phyloP scores from a whole-genome alignment of 2,329 filamentous ascomycete species.

The Botrytis sinoallii region DNA sequence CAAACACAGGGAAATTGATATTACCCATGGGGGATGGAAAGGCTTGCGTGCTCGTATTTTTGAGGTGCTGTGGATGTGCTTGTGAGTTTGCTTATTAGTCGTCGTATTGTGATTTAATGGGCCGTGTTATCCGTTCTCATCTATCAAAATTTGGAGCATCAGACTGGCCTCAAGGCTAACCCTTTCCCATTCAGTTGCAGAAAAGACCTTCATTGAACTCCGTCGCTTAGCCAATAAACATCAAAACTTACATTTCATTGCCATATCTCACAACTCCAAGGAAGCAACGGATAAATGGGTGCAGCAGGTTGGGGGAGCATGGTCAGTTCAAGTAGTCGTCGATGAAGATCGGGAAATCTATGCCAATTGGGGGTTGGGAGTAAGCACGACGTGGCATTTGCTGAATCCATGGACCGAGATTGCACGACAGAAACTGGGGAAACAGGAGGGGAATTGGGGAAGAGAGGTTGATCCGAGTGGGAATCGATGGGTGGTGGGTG shows the following conservation, averaged over 20 bases:
- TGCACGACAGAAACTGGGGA: conserved; percentile 55
- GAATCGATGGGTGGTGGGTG: conserved; percentile 65
- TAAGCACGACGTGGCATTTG: conserved; percentile 60
- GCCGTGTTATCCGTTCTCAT: background rate
- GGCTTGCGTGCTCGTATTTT: conserved; percentile 62
- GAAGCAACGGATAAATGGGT: conserved; percentile 50
- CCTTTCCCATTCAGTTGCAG: conserved; percentile 51
- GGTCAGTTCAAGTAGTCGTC: conserved; percentile 55
- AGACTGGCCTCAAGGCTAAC: background rate
- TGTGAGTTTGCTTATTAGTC: conserved; percentile 48
- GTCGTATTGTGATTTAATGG: background rate
- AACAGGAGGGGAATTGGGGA: conserved; percentile 61
- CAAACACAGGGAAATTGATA: conserved; percentile 26
- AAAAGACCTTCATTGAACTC: conserved; percentile 61
- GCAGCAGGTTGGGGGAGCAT: conserved; percentile 32
- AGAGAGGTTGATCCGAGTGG: conserved; percentile 62
- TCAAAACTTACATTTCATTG: conserved; percentile 54
- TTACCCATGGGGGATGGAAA: conserved; percentile 49
- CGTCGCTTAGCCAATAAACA: conserved; percentile 52
- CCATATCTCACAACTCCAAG: conserved; percentile 60
- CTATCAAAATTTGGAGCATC: background rate
- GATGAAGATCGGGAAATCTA: conserved; percentile 62
- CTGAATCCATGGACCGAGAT: conserved; percentile 57
- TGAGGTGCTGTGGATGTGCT: conserved; percentile 73
- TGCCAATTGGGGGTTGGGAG: conserved; percentile 63